phyloP scores from a whole-genome alignment of 495 filamentous ascomycete species.

The Aspergillus saccharolyticus region DNA sequence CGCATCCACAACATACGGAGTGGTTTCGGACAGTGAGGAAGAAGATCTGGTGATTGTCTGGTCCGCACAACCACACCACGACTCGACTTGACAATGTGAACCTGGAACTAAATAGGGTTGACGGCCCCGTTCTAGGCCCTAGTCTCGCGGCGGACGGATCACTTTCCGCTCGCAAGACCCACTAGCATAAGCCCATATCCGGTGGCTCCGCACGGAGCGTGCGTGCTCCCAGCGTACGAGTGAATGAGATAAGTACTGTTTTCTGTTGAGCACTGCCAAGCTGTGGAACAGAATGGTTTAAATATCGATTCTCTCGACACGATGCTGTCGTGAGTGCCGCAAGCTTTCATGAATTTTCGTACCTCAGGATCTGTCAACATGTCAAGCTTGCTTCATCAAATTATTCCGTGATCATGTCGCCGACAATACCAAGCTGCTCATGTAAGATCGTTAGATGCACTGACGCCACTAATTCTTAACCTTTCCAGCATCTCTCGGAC shows the following conservation, averaged over 20 bases:
- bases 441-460: too few relatives aligned
- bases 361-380: too few relatives aligned
- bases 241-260: too few relatives aligned
- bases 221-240: too few relatives aligned
- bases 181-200: neutral
- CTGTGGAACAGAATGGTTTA: too few relatives aligned
- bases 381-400: too few relatives aligned
- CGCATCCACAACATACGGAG: neutral
- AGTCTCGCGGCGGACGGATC: neutral
- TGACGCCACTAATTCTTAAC: neutral
- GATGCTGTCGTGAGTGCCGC: too few relatives aligned
- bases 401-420: too few relatives aligned
- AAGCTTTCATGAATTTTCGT: too few relatives aligned
- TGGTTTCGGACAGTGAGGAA: neutral
- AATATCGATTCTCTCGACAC: too few relatives aligned
- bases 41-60: neutral
- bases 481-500: conserved; percentile 26
- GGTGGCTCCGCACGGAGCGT: neutral
- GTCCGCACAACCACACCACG: neutral
- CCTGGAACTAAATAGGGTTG: neutral
- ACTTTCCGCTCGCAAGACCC: neutral
- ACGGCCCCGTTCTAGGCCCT: neutral
- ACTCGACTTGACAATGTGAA: neutral
- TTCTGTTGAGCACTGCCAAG: too few relatives aligned
- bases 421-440: too few relatives aligned